phyloP scores from a whole-genome alignment of 2,329 filamentous ascomycete genomes.

The Cordyceps militaris region DNA sequence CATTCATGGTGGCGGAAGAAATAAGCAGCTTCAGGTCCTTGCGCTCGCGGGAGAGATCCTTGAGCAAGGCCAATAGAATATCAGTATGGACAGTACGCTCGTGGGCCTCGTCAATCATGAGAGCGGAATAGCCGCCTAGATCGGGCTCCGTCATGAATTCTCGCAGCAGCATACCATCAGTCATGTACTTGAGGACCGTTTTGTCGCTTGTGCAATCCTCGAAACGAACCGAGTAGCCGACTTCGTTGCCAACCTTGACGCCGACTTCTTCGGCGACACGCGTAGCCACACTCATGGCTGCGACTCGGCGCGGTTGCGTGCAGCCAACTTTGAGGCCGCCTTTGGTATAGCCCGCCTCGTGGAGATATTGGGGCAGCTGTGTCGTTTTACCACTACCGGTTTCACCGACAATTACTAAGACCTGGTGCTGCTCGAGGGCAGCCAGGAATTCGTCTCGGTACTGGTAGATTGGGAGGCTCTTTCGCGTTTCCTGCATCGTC shows the following conservation, averaged over 20 bases:
- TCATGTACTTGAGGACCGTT: conserved; percentile 92
- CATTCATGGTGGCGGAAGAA: conserved; percentile 90
- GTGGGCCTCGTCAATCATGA: conserved; percentile 98
- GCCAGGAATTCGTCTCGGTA: conserved; percentile 80
- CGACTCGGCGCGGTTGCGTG: conserved; percentile 90
- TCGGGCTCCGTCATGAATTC: conserved; percentile 88
- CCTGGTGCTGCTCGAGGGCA: conserved; percentile 80
- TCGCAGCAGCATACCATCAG: conserved; percentile 87
- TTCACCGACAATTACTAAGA: conserved; percentile 88
- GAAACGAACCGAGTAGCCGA: conserved; percentile 92
- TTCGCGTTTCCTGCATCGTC: conserved; percentile 85
- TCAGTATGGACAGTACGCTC: conserved; percentile 89
- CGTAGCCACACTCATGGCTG: conserved; percentile 94
- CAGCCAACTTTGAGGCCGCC: conserved; percentile 79
- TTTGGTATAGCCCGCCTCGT: conserved; percentile 86
- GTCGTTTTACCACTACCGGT: conserved; percentile 96
- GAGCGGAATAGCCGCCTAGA: conserved; percentile 69
- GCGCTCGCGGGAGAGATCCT: conserved; percentile 76
- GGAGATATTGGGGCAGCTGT: conserved; percentile 86
- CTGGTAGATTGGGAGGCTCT: conserved; percentile 81
- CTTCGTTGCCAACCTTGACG: conserved; percentile 81
- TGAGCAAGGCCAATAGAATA: conserved; percentile 78
- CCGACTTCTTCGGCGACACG: conserved; percentile 94
- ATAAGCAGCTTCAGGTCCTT: conserved; percentile 87
- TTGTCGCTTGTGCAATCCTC: conserved; percentile 89